Evolutionary conservation across 1,139 yeast genomes (phyloP).

Genomic region (Blastobotrys apis): DNA sequence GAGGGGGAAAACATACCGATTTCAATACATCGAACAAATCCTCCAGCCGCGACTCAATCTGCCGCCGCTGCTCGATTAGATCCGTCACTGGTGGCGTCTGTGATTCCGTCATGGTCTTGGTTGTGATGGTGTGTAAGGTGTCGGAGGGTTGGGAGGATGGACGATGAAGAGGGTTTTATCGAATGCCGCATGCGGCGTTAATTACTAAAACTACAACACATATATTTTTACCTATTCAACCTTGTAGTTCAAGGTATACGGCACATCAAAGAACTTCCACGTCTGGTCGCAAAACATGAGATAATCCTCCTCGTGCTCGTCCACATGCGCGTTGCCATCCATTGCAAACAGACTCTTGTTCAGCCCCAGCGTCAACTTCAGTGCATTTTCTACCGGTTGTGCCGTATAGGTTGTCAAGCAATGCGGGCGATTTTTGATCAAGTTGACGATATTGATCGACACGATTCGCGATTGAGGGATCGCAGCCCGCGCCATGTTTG

Average conservation of each 20-base stretch:
- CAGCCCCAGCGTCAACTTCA: constrained; percentile 18
- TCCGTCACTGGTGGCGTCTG: constrained; percentile 13
- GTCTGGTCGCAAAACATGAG: constrained; percentile 6
- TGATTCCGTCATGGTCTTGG: constrained; percentile 3
- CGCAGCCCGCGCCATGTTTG: constrained; percentile 20
- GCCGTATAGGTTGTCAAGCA: constrained; percentile 12
- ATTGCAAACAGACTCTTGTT: constrained; percentile 8
- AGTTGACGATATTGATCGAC: constrained; percentile 13
- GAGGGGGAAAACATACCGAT: constrained; percentile 20
- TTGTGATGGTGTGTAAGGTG: not conserved
- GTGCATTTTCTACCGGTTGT: constrained; percentile 12
- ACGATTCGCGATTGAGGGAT: constrained; percentile 15
- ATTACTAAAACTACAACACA: no score
- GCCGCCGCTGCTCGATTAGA: constrained; percentile 22
- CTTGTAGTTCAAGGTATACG: no score
- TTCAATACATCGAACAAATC: constrained; percentile 29
- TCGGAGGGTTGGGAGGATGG: not conserved
- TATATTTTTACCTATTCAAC: no score
- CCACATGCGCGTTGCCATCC: constrained; percentile 5
- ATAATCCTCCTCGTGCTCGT: constrained; percentile 13
- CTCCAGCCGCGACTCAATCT: constrained; percentile 29
- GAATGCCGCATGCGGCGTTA: no score
- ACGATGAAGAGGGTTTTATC: not conserved
- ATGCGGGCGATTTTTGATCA: constrained; percentile 1
- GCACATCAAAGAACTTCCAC: constrained; percentile 16